These are phyloP conservation scores for Spongiforma sp. DNA, from an alignment of 1,284 basidiomycete species.

Conservation along the genomic window DNA sequence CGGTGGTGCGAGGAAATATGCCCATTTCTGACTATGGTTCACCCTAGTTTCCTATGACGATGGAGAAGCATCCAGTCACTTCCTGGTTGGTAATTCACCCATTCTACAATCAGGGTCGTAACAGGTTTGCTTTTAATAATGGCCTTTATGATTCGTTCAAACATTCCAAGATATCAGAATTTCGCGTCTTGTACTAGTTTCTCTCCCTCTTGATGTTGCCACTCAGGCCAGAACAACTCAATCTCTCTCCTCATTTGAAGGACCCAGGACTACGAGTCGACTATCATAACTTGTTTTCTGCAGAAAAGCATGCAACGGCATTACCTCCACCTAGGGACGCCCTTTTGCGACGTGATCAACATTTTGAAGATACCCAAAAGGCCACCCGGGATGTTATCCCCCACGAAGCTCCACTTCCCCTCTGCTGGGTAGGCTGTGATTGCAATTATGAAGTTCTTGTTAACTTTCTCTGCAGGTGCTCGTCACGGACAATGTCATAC, in stretches of 20 bases:
- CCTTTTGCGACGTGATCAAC: constrained; percentile 5
- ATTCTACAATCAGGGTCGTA: no score
- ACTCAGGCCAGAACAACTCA: constrained; percentile 13
- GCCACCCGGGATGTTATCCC: constrained; percentile 17
- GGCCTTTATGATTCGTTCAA: no score
- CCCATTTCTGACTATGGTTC: no score
- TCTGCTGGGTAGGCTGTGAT: constrained; percentile 26
- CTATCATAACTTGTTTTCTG: constrained; percentile 28
- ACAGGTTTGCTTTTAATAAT: background rate
- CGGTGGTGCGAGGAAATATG: no score
- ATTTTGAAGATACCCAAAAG: constrained; percentile 8
- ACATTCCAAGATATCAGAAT: constrained; percentile 15
- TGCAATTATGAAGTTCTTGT: background rate
- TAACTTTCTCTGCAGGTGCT: constrained; percentile 22
- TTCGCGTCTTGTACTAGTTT: background rate
- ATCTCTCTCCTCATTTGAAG: constrained; percentile 28
- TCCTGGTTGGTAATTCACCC: no score
- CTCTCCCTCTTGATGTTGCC: constrained; percentile 21
- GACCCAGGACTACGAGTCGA: constrained; percentile 20
- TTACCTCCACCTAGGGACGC: constrained; percentile 1
- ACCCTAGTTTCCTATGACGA: no score
- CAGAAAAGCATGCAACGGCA: constrained; percentile 2
- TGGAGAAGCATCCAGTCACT: no score
- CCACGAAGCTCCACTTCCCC: constrained; percentile 31
- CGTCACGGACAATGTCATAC: constrained; percentile 35